Conservation (phyloP, 2,329 filamentous ascomycete genomes). For the Pyricularia sp. region DNA sequence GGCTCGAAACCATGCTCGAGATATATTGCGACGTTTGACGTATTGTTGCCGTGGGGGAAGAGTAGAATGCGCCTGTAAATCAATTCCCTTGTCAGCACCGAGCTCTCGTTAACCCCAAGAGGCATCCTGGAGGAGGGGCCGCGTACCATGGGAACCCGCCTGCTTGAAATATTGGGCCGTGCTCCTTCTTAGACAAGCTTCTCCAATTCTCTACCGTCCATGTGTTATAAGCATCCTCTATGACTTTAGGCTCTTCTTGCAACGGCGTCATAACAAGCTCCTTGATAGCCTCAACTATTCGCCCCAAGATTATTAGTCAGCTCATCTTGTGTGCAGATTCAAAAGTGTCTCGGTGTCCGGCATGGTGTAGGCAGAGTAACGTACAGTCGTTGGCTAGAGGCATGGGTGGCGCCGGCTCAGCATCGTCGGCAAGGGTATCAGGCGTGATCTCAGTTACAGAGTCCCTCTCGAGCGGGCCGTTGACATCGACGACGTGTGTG, state of each 20-base stretch:
- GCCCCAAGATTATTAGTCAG: constrained; percentile 11
- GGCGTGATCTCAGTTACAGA: constrained; percentile 41
- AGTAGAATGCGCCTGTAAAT: constrained; percentile 70
- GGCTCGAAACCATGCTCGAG: constrained; percentile 85
- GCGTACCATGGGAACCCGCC: constrained; percentile 76
- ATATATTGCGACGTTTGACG: constrained; percentile 88
- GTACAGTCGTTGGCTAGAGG: constrained; percentile 40
- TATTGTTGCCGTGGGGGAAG: constrained; percentile 90
- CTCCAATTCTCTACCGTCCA: constrained; percentile 87
- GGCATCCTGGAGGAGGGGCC: neutral
- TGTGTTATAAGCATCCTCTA: constrained; percentile 63
- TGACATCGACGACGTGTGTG: constrained; percentile 31
- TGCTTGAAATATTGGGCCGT: constrained; percentile 78
- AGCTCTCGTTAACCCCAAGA: constrained; percentile 4
- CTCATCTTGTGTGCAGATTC: neutral
- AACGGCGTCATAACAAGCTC: constrained; percentile 62
- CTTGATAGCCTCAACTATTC: constrained; percentile 69
- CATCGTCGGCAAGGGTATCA: constrained; percentile 34
- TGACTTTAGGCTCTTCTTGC: constrained; percentile 61
- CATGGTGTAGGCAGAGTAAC: constrained; percentile 13
- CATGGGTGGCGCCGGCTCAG: constrained; percentile 30
- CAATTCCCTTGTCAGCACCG: constrained; percentile 9
- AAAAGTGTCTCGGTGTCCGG: neutral
- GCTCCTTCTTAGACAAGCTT: constrained; percentile 61
- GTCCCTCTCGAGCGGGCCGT: constrained; percentile 33